A percentile compares a stretch with the other conserved stretches of the same genome.
Conservation (phyloP, 306 rosid species). For the Neltuma alba region DNA sequence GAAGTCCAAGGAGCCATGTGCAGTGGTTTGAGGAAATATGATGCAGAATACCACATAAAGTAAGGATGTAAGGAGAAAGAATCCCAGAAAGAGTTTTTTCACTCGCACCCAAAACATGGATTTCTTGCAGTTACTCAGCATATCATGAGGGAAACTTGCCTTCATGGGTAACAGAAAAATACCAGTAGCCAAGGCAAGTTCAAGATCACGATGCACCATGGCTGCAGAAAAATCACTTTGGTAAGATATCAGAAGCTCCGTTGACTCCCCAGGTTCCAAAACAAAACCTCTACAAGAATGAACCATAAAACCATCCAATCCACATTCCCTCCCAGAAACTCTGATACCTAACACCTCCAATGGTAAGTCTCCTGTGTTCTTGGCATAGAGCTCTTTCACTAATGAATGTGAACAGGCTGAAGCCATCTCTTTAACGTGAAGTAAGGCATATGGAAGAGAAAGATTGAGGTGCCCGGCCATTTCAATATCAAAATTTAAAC, state of each 20-base stretch:
- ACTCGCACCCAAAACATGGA: slow-evolving; percentile 67
- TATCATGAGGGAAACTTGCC: slow-evolving; percentile 65
- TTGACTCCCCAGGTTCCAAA: slow-evolving; percentile 70
- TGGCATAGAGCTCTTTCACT: slow-evolving; percentile 71
- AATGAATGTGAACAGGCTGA: slow-evolving; percentile 65
- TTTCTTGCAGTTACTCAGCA: slow-evolving; percentile 73
- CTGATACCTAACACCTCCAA: slow-evolving; percentile 68
- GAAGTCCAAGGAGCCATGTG: slow-evolving; percentile 50
- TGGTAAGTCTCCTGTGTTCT: slow-evolving; percentile 85
- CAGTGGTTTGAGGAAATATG: slow-evolving; percentile 48
- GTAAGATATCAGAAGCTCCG: slow-evolving; percentile 64
- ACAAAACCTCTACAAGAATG: slow-evolving; percentile 64
- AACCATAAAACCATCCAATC: slow-evolving; percentile 77
- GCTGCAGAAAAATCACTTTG: slow-evolving; percentile 77
- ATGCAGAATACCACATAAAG: slow-evolving; percentile 53
- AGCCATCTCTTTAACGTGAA: slow-evolving; percentile 51
- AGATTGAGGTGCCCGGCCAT: slow-evolving; percentile 54
- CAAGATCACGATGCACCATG: slow-evolving; percentile 78
- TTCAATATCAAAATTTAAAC: slow-evolving; percentile 68
- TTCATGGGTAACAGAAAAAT: slow-evolving; percentile 79
- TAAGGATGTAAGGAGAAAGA: slow-evolving; percentile 49
- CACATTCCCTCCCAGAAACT: slow-evolving; percentile 84
- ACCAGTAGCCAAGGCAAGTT: slow-evolving; percentile 76
- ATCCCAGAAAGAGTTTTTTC: slow-evolving; percentile 58
- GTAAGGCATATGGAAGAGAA: slow-evolving; percentile 60